Evolutionary conservation across 768 basidiomycete species (phyloP).

Genomic region (Lanmaoa pseudosensibilis): DNA sequence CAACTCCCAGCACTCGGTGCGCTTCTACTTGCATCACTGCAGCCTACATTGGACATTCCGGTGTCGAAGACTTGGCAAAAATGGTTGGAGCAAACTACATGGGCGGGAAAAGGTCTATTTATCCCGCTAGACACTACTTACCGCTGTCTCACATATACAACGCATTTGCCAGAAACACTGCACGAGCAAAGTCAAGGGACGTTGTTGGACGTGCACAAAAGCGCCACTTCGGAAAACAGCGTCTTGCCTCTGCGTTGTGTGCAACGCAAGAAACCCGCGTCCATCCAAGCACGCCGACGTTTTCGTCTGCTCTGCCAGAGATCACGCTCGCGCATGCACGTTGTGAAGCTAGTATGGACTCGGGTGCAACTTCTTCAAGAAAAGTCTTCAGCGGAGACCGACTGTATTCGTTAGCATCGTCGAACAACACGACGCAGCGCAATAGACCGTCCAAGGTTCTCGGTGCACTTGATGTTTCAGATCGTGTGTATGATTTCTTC

Average conservation of each 20-base stretch:
- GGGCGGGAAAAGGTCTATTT: conserved; percentile 64
- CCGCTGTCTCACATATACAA: neutral
- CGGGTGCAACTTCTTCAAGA: neutral
- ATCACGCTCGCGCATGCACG: conserved; percentile 31
- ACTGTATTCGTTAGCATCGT: neutral
- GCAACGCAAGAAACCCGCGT: conserved; percentile 10
- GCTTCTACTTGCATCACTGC: neutral
- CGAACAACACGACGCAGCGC: conserved; percentile 4
- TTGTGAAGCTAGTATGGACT: neutral
- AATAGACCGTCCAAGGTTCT: conserved; percentile 27
- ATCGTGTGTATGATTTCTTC: conserved; percentile 25
- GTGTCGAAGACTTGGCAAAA: neutral
- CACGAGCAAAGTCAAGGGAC: conserved; percentile 59
- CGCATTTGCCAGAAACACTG: conserved; percentile 48
- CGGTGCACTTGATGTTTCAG: conserved; percentile 22
- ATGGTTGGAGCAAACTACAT: conserved; percentile 77
- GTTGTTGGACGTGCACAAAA: conserved; percentile 54
- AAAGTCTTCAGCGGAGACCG: conserved; percentile 2
- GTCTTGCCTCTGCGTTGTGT: conserved; percentile 48
- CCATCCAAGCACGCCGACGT: neutral
- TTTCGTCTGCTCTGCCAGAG: conserved; percentile 18
- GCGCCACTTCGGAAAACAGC: conserved; percentile 59
- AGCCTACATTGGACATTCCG: neutral
- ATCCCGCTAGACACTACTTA: neutral
- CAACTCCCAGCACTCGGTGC: too few relatives aligned